These are phyloP conservation scores for Melanomma pulvis-pyrius DNA, from an alignment of 495 filamentous ascomycete species.

Conservation along the genomic window DNA sequence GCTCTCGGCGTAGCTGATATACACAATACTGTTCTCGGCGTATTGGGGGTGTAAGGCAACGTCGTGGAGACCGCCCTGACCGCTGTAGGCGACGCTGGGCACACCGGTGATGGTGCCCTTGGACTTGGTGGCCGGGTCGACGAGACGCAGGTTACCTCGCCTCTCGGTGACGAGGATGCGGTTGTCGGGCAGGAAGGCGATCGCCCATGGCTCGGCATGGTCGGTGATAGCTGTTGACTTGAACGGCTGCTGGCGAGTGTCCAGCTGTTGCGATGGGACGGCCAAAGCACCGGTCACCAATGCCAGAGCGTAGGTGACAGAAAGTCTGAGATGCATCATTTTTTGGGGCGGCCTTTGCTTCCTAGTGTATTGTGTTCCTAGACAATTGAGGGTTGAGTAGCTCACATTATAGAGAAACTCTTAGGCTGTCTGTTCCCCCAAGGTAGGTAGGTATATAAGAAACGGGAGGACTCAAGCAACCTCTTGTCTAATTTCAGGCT, in stretches of 20 bases:
- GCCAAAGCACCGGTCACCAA: conserved; percentile 25
- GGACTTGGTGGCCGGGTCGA: conserved; percentile 16
- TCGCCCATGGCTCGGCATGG: conserved; percentile 18
- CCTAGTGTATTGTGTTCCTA: conserved; percentile 10
- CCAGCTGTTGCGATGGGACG: conserved; percentile 22
- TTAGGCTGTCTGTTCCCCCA: neutral
- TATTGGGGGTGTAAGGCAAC: conserved; percentile 22
- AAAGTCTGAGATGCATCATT: conserved; percentile 21
- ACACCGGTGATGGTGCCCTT: conserved; percentile 17
- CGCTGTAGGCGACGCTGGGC: conserved; percentile 20
- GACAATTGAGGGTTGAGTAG: conserved; percentile 6
- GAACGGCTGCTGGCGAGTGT: conserved; percentile 18
- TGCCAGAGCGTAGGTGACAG: conserved; percentile 17
- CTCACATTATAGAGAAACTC: conserved; percentile 13
- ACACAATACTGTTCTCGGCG: conserved; percentile 21
- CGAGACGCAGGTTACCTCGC: conserved; percentile 21
- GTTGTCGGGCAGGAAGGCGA: conserved; percentile 24
- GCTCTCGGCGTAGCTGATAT: conserved; percentile 28
- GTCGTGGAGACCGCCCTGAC: conserved; percentile 27
- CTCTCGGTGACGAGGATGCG: conserved; percentile 23
- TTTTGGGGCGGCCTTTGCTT: conserved; percentile 8
- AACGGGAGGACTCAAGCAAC: conserved; percentile 4
- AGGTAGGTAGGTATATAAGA: neutral
- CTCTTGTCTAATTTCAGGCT: conserved; percentile 11
- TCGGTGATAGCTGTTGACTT: conserved; percentile 21